A percentile compares a stretch with the other conserved stretches of the same genome.
Conservation (phyloP, 768 basidiomycete species). For the Fistulinella prunicolor region DNA sequence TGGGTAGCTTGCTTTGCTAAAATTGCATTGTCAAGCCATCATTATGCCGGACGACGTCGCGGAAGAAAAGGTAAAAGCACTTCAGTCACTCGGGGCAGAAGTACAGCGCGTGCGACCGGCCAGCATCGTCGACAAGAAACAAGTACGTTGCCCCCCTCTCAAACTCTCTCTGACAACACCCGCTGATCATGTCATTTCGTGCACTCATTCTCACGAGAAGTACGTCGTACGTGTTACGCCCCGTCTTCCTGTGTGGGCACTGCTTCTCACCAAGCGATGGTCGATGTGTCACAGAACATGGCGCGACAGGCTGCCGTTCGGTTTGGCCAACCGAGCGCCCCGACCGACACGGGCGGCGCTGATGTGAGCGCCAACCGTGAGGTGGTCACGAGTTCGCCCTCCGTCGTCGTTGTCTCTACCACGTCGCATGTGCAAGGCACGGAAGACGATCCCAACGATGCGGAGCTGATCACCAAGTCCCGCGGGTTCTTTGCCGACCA, state of each 20-base stretch:
- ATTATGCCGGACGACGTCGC: constrained; percentile 90
- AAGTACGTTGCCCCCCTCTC: constrained; percentile 45
- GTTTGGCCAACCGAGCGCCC: constrained; percentile 53
- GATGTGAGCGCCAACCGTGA: constrained; percentile 24
- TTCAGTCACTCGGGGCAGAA: constrained; percentile 81
- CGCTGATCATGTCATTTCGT: too few relatives aligned
- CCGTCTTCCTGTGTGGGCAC: too few relatives aligned
- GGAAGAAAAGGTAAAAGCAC: constrained; percentile 84
- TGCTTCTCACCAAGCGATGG: not conserved
- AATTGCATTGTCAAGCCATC: constrained; percentile 52
- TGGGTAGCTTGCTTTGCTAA: not conserved
- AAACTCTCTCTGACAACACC: too few relatives aligned
- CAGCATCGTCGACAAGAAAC: constrained; percentile 95
- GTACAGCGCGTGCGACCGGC: constrained; percentile 90
- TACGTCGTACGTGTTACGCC: constrained; percentile 58
- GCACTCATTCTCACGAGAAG: constrained; percentile 33
- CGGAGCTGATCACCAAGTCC: constrained; percentile 49
- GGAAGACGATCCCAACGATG: constrained; percentile 35
- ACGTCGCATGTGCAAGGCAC: constrained; percentile 40
- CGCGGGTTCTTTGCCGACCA: constrained; percentile 95
- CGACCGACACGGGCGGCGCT: constrained; percentile 8
- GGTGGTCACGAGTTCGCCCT: constrained; percentile 44
- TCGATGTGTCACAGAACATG: constrained; percentile 60
- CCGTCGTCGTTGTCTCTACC: constrained; percentile 53
- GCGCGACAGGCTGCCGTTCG: constrained; percentile 74